Evolutionary conservation across 306 rosid species (phyloP), one percentile per base, ranked within the genome.

Genomic region (Ormosia semicastrata): DNA sequence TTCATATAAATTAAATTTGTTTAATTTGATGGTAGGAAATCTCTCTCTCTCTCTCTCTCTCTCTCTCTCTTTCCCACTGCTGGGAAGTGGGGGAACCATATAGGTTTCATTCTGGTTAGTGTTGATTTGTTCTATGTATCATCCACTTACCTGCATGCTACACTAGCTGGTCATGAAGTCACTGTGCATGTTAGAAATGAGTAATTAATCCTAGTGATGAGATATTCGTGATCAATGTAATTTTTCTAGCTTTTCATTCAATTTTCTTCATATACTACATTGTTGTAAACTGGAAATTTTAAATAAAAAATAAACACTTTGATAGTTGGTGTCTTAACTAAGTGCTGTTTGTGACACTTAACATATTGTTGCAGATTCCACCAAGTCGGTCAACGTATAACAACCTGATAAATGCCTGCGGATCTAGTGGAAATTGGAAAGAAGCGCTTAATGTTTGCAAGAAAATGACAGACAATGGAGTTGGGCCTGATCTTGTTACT

Each of bases 401-500:
- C 90, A 93, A 93, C 88, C 82, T 95, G 90, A 95, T 95, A 80
- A 95, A 95, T 87, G 98, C 99, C 9, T 95, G 98, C 76, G 99
- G 99, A 54, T 95, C 98, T 74, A 83, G 91, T 88, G 99, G 98
- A 77, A 93, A 95, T 88, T 95, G 99, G 99, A 90, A 89, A 81
- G 99, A 91, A 86, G 99, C 99, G 54, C 90, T 95, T 68, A 88
- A 85, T 37, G 72, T 91, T 83, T 93, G 95, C 97, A 93, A 91
- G 93, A 90, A 87, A 89, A 95, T 95, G 99, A 90, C 98, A 14
- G 98, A 93, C 80, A 93, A 93, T 77, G 99, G 99, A 83, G 90
- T 95, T 80, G 99, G 99, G 52, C 99, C 99, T 66, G 99, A 95
- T 91, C 97, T 95, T 78, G 95, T 95, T 77, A 95, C 99, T 76